Evolutionary conservation across 176 grass and related monocot species (phyloP).

Genomic region (Typha latifolia): DNA sequence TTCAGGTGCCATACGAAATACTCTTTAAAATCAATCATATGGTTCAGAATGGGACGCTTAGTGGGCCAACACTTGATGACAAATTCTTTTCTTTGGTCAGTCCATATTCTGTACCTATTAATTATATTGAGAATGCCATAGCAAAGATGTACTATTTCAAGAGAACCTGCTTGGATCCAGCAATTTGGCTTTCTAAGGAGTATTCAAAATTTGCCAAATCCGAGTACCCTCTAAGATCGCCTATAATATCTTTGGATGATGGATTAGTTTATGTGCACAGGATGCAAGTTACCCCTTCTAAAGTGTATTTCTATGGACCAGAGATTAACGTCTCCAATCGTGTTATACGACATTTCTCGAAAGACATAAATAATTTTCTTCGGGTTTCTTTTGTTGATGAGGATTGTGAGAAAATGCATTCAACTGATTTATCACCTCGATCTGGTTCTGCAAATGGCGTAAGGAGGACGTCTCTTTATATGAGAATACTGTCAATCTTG

Average conservation of each 20-base stretch:
- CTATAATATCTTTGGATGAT: constrained; percentile 43
- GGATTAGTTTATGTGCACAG: constrained; percentile 77
- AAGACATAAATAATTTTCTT: constrained; percentile 65
- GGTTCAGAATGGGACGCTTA: constrained; percentile 84
- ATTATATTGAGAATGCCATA: constrained; percentile 52
- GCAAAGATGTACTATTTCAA: constrained; percentile 55
- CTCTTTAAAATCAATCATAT: constrained; percentile 82
- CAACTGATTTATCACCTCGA: constrained; percentile 59
- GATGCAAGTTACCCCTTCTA: constrained; percentile 80
- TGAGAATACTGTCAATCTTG: constrained; percentile 59
- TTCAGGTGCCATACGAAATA: constrained; percentile 54
- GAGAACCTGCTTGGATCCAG: constrained; percentile 58
- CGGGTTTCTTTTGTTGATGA: constrained; percentile 89
- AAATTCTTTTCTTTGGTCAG: constrained; percentile 46
- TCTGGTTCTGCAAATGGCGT: constrained; percentile 19
- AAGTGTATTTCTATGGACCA: constrained; percentile 80
- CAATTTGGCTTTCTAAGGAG: constrained; percentile 41
- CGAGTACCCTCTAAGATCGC: constrained; percentile 7
- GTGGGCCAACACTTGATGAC: constrained; percentile 52
- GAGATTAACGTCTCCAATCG: constrained; percentile 95
- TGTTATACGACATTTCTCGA: constrained; percentile 43
- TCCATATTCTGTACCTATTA: constrained; percentile 21
- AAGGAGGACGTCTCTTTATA: constrained; percentile 46
- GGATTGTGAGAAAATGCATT: constrained; percentile 63
- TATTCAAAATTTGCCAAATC: constrained; percentile 32